These are phyloP conservation scores for Capsicum pubescens DNA, from an alignment of 257 asterid species.

Conservation along the genomic window DNA sequence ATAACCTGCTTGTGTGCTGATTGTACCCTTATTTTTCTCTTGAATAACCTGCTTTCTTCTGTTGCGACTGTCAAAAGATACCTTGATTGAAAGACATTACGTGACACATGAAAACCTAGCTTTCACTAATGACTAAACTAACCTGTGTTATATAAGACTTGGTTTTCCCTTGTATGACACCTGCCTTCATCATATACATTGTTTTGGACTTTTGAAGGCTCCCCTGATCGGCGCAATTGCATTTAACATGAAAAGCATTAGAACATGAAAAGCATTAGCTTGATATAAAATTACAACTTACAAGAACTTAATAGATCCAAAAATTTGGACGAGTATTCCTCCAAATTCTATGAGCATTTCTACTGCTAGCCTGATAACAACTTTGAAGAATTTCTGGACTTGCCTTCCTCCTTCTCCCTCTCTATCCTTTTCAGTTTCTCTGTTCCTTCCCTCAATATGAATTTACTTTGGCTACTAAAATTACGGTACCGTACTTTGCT, in stretches of 20 bases:
- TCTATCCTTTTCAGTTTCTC: neutral
- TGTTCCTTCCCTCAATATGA: neutral
- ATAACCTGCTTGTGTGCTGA: constrained; percentile 16
- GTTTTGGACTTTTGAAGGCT: constrained; percentile 5
- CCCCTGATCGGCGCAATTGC: neutral
- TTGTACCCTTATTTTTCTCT: neutral
- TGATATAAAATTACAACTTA: neutral
- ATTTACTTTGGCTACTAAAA: constrained; percentile 20
- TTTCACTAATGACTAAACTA: neutral
- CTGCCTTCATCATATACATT: neutral
- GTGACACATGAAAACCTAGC: neutral
- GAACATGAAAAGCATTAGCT: constrained; percentile 13
- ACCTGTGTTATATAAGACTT: neutral
- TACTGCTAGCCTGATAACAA: neutral
- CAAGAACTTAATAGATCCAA: neutral
- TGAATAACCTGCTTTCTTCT: constrained; percentile 7
- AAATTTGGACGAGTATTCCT: neutral
- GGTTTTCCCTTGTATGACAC: constrained; percentile 1
- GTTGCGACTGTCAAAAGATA: neutral
- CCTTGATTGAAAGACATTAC: neutral
- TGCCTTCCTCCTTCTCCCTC: neutral
- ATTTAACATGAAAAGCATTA: constrained; percentile 10
- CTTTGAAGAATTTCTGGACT: neutral
- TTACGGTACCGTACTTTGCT: neutral
- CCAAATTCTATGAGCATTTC: constrained; percentile 1